These are phyloP conservation scores for Boletus vinaceobasis DNA, from an alignment of 768 basidiomycete species.

Conservation along the genomic window DNA sequence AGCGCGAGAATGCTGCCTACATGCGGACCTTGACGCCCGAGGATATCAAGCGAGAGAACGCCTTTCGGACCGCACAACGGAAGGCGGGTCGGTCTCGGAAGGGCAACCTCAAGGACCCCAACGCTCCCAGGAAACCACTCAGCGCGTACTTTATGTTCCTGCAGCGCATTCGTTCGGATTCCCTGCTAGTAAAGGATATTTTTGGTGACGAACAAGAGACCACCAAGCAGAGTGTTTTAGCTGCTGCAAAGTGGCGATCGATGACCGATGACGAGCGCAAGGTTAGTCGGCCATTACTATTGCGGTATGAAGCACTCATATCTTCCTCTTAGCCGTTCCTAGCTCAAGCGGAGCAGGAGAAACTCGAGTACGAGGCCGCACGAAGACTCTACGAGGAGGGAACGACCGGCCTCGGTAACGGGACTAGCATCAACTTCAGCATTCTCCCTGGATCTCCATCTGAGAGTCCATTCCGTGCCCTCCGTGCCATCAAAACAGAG, in stretches of 20 bases:
- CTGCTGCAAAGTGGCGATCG: constrained; percentile 88
- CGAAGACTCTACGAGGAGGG: constrained; percentile 86
- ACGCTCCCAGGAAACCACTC: constrained; percentile 94
- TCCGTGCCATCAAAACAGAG: constrained; percentile 52
- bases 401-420: constrained; percentile 57
- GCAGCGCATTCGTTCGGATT: constrained; percentile 82
- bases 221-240: constrained; percentile 90
- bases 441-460: constrained; percentile 68
- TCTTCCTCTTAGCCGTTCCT: constrained; percentile 69
- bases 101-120: constrained; percentile 95
- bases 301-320: constrained; percentile 12
- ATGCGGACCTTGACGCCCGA: constrained; percentile 88
- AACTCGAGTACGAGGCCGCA: constrained; percentile 87
- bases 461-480: constrained; percentile 39
- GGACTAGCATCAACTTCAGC: constrained; percentile 78
- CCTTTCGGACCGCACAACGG: constrained; percentile 85
- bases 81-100: constrained; percentile 90
- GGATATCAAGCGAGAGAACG: constrained; percentile 93
- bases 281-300: constrained; percentile 44
- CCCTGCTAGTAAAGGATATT: constrained; percentile 68
- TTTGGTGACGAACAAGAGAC: constrained; percentile 92
- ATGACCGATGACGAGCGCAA: constrained; percentile 93
- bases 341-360: constrained; percentile 91
- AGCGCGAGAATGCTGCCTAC: constrained; percentile 78
- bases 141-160: constrained; percentile 95